phyloP scores from a whole-genome alignment of 306 rosid genomes.

The Acacia acuminata region DNA sequence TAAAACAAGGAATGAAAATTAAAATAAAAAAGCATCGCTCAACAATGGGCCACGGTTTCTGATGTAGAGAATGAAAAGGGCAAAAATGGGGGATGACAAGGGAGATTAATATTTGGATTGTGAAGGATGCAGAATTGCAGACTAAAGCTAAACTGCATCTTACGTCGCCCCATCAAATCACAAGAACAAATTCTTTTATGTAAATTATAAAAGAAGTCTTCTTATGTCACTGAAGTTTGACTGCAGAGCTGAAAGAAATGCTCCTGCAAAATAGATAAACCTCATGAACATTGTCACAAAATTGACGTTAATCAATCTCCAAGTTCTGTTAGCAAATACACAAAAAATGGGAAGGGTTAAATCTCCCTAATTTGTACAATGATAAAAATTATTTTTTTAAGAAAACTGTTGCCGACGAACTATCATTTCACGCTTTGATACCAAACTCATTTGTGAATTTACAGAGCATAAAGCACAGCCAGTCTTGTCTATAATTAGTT shows the following conservation, averaged over 20 bases:
- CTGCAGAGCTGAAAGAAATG: conserved; percentile 71
- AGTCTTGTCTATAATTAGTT: background rate
- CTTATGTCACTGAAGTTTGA: conserved; percentile 84
- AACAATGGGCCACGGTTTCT: conserved; percentile 32
- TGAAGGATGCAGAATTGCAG: conserved; percentile 24
- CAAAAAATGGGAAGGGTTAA: background rate
- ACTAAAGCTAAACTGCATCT: conserved; percentile 30
- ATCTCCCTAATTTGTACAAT: background rate
- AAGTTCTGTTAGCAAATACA: background rate
- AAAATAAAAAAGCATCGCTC: conserved; percentile 3
- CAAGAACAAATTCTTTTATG: conserved; percentile 17
- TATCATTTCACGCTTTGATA: background rate
- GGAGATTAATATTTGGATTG: conserved; percentile 28
- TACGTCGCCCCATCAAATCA: conserved; percentile 34
- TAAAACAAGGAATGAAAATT: background rate
- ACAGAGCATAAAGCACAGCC: conserved; percentile 4
- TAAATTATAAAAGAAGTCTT: conserved; percentile 72
- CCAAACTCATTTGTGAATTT: conserved; percentile 12
- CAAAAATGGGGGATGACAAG: conserved; percentile 35
- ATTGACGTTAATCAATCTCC: background rate
- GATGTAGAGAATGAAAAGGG: conserved; percentile 23
- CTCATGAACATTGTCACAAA: conserved; percentile 21
- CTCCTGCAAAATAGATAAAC: conserved; percentile 58
- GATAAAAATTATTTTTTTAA: background rate
- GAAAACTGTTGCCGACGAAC: background rate